Evolutionary conservation across 2,329 filamentous ascomycete species (phyloP).

Genomic region (Blastomyces emzantsi): DNA sequence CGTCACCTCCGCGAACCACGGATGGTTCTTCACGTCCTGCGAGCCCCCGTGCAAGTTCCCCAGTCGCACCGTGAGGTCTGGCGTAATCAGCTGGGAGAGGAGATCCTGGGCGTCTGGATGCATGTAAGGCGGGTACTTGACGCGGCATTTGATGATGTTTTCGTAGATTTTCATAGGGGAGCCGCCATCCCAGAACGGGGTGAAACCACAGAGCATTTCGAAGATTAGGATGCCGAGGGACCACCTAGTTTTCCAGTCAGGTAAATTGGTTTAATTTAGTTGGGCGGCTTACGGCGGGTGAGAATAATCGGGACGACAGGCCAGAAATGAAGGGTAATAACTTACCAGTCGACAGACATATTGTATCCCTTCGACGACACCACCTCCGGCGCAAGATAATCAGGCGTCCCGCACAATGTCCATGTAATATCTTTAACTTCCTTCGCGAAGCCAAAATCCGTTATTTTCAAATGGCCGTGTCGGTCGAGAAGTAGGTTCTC

Average conservation of each 20-base stretch:
- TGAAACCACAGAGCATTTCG: slow-evolving; percentile 99
- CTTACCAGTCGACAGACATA: slow-evolving; percentile 97
- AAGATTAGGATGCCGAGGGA: slow-evolving; percentile 97
- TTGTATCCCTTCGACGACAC: slow-evolving; percentile 99
- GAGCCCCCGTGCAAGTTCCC: slow-evolving; percentile 89
- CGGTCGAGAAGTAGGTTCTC: slow-evolving; percentile 88
- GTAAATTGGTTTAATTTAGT: neutral
- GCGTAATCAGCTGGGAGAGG: slow-evolving; percentile 84
- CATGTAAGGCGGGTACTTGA: slow-evolving; percentile 96
- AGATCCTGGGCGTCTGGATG: slow-evolving; percentile 90
- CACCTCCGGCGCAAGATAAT: slow-evolving; percentile 95
- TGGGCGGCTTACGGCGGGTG: too few relatives aligned
- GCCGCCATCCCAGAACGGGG: slow-evolving; percentile 96
- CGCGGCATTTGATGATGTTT: slow-evolving; percentile 90
- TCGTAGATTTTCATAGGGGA: slow-evolving; percentile 95
- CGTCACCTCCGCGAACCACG: slow-evolving; percentile 95
- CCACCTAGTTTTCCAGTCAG: slow-evolving; percentile 58
- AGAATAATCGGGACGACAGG: slow-evolving; percentile 4
- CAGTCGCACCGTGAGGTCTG: slow-evolving; percentile 86
- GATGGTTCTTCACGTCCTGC: slow-evolving; percentile 86
- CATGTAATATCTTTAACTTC: slow-evolving; percentile 98
- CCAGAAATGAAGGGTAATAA: slow-evolving; percentile 17
- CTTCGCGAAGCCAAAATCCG: slow-evolving; percentile 98
- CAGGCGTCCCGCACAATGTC: slow-evolving; percentile 95
- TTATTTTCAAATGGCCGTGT: slow-evolving; percentile 93